These are phyloP conservation scores for Euphorbia lathyris DNA, from an alignment of 345 rosid genomes.

Conservation along the genomic window DNA sequence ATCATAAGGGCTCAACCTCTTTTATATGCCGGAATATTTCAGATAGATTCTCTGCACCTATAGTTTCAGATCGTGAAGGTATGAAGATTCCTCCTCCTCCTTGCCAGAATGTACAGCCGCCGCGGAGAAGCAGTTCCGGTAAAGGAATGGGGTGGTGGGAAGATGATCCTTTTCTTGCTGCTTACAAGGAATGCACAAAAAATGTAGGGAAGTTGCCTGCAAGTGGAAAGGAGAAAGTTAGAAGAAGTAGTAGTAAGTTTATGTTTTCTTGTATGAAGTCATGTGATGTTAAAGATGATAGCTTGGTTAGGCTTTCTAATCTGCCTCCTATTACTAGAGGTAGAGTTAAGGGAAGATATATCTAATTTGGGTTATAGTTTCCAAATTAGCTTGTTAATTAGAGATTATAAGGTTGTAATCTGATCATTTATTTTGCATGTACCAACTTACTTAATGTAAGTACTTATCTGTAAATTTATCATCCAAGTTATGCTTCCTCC, in stretches of 20 bases:
- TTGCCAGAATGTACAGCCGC: constrained; percentile 21
- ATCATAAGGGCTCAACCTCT: too few species aligned
- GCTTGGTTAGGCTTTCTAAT: constrained; percentile 29
- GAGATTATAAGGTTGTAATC: background rate
- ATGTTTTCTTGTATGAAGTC: constrained; percentile 54
- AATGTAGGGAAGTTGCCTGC: constrained; percentile 7
- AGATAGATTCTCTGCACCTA: too few species aligned
- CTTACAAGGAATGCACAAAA: constrained; percentile 65
- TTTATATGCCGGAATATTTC: too few species aligned
- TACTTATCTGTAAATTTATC: background rate
- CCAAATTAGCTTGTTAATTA: background rate
- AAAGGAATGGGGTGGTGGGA: constrained; percentile 42
- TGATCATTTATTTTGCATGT: background rate
- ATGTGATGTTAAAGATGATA: constrained; percentile 46
- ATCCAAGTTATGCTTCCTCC: too few species aligned
- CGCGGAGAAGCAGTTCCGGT: constrained; percentile 30
- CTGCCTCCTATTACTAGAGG: constrained; percentile 44
- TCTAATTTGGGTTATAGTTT: background rate
- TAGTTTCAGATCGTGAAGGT: constrained; percentile 12
- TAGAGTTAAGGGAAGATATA: constrained; percentile 21
- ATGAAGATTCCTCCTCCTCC: constrained; percentile 37
- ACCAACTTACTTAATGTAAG: background rate
- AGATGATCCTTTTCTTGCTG: constrained; percentile 61
- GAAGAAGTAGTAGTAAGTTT: constrained; percentile 26
- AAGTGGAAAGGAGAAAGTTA: constrained; percentile 14